These are phyloP conservation scores for Pythium guiyangense DNA, from an alignment of 352 stramenopile genomes.

Conservation along the genomic window DNA sequence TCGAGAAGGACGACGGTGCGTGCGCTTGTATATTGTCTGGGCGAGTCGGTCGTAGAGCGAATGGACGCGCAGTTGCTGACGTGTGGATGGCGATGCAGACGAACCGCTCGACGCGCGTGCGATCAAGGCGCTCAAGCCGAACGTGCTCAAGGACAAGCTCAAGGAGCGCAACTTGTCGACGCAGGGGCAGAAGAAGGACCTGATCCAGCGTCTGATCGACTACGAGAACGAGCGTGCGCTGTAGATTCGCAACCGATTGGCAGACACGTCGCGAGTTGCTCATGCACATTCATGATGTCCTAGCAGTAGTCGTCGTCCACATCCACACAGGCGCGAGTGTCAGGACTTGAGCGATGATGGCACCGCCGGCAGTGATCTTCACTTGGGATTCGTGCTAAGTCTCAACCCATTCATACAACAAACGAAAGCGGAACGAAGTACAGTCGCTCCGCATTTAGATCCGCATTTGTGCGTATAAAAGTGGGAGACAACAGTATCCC, in stretches of 20 bases:
- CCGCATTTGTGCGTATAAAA: neutral
- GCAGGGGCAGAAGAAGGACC: slow-evolving; percentile 87
- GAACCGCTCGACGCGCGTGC: slow-evolving; percentile 74
- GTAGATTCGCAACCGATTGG: slow-evolving; percentile 37
- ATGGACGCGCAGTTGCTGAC: neutral
- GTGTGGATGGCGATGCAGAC: slow-evolving; percentile 38
- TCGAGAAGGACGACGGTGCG: slow-evolving; percentile 58
- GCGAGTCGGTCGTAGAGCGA: too few species aligned
- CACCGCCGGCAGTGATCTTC: too few species aligned
- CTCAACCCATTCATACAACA: too few species aligned
- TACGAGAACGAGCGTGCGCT: slow-evolving; percentile 83
- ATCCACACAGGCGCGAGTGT: too few species aligned
- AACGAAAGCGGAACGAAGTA: too few species aligned
- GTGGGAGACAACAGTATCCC: neutral
- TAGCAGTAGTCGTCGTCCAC: too few species aligned
- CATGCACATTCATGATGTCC: neutral
- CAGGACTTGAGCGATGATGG: too few species aligned
- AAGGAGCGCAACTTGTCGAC: slow-evolving; percentile 81
- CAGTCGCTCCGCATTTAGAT: neutral
- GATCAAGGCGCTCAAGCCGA: slow-evolving; percentile 86
- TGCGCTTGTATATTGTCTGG: neutral
- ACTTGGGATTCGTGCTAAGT: too few species aligned
- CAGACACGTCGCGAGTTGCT: too few species aligned
- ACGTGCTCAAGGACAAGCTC: slow-evolving; percentile 86
- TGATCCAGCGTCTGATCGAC: slow-evolving; percentile 86